Evolutionary conservation across 306 rosid species (phyloP), one percentile per base, ranked within the genome.

Genomic region (Prunus armeniaca): DNA sequence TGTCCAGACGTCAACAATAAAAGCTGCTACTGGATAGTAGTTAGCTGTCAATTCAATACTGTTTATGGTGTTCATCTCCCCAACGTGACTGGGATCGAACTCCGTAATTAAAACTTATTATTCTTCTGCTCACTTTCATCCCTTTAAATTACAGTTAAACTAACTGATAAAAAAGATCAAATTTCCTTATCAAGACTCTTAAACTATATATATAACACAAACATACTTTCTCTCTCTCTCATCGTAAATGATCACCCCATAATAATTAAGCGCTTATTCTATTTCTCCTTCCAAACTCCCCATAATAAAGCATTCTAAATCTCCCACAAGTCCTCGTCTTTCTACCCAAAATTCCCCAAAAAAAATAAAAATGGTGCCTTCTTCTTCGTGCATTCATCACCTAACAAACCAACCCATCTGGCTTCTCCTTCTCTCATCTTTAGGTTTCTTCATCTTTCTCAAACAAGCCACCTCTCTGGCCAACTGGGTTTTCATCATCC

Each of bases 401-500:
- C 47, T 60, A 34, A 73, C 49, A 65, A 56, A 25, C 38, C 81
- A 74, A 24, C 81, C 88, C 54, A 2, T 76, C 9, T 78, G 81
- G 81, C 70, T 84, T 70, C 71, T 84, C 64, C 25, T 76, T 12
- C 47, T 71, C 18, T 79, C 90, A 4, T 72, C 66, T 54, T 58
- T 83, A 24, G 98, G 91, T 17, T 80, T 87, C 87, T 74, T 88
- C 83, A 15, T 50, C 66, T 12, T 86, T 19, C 76, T 67, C 57
- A 86, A 55, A 43, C 46, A 43, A 9, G 51, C 65, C 1, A 6
- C 81, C 76, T 14, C 75, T 8, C 54, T 77, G 25, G 69, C 83
- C 55, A 75, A 18, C 56, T 93, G 96, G 96, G 64, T 93, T 2
- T 88, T 84, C 83, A 45, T 52, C 3, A 71, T 77, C 38, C 80